Evolutionary conservation across 345 rosid genomes (phyloP), one percentile per base, ranked within the genome.

Genomic region (Rhodamnia argentea): DNA sequence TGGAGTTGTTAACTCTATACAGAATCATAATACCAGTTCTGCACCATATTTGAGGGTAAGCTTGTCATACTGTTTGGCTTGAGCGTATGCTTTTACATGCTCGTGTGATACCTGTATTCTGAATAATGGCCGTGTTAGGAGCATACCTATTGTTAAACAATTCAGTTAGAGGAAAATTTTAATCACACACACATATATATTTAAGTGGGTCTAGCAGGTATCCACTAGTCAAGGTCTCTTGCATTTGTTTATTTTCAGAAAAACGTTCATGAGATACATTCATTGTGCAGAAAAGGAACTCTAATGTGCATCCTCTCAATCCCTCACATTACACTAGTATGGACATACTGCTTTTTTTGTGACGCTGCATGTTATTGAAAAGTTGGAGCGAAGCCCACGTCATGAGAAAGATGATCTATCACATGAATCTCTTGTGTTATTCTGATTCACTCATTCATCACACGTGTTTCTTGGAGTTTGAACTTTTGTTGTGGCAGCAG

Each of bases 401-500:
- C 47, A 70, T 37, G 47, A 18, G 7, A 62, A 62, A 70, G 47
- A 32, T 10, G 9, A 70, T 0, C 8, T 32, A 0, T 37, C 22
- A 18, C 81, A 70, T 70, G 81, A 70, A 18, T 70, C 78, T 32
- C 26, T 58, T 26, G 13, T 37, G 81, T 24, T 70, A 42, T 10
- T 70, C 81, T 70, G 81, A 70, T 70, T 70, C 37, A 2, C 47
- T 70, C 47, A 9, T 70, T 70, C 13, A 70, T 37, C 47, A 20
- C 78, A 70, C 78, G 2, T 18, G 13, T 70, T 70, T 70, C 24
- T 20, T 37, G 40, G 20, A 70, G 81, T 37, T 70, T 70, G 24
- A 70, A 70, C 47, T 70, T 70, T 55, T 55, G 58, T 55, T 2
- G 24, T 26, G n/a, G 37, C 75, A 18, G 26, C 89, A 91, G 93